Conservation (phyloP, 2,329 filamentous ascomycete genomes). For the Diaporthe citri region DNA sequence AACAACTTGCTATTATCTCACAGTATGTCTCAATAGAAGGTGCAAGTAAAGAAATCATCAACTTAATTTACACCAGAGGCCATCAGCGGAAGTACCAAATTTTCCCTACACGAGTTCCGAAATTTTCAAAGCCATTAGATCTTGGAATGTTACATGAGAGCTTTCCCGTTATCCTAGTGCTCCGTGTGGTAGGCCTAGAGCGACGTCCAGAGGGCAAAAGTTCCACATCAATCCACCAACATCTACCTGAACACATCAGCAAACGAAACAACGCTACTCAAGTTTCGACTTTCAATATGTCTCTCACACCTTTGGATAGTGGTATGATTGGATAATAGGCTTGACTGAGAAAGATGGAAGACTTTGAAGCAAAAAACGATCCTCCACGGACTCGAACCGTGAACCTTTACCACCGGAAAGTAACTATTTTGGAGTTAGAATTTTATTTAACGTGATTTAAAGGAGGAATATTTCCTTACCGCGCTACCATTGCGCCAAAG, state of each 20-base stretch:
- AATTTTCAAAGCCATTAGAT: not conserved
- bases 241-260: not conserved
- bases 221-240: not conserved
- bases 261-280: not conserved
- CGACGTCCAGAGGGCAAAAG: not conserved
- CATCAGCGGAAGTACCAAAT: too few species aligned
- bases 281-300: too few species aligned
- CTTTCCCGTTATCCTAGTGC: not conserved
- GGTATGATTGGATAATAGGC: not conserved
- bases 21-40: not conserved
- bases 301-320: too few species aligned
- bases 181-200: not conserved
- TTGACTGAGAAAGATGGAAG: not conserved
- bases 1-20: not conserved
- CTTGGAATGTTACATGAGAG: not conserved
- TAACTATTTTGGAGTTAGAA: not conserved
- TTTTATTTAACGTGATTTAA: accelerated
- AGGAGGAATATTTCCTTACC: too few species aligned
- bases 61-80: not conserved
- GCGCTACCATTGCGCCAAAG: slow-evolving; percentile 35
- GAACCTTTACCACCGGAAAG: slow-evolving; percentile 33
- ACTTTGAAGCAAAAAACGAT: slow-evolving; percentile 2
- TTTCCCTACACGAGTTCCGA: not conserved
- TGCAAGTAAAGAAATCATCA: not conserved
- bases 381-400: slow-evolving; percentile 33